Percentiles rank a stretch among this genome's conserved stretches.
Evolutionary conservation across 2,329 filamentous ascomycete species (phyloP).

Genomic region (Pezicula radicicola): DNA sequence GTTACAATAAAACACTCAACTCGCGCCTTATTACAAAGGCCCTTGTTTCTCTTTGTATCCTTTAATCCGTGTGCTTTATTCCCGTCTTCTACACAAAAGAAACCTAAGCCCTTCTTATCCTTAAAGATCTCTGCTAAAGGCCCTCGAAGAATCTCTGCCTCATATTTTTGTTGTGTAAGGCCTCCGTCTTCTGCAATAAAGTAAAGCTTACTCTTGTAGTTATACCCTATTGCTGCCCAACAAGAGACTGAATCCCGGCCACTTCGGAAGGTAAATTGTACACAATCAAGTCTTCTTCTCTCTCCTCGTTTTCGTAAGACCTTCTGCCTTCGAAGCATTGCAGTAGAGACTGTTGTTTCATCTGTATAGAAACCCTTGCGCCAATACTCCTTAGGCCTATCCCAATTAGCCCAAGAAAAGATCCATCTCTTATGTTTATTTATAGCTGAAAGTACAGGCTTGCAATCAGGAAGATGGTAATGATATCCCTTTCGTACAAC

Average conservation of each 20-base stretch:
- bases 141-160: conserved; percentile 8
- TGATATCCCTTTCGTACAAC: conserved; percentile 9
- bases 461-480: conserved; percentile 7
- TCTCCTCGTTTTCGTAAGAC: conserved; percentile 6
- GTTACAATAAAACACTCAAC: too few species aligned
- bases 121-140: too few species aligned
- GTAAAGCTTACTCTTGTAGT: conserved; percentile 8
- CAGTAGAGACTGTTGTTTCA: conserved; percentile 3
- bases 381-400: conserved; percentile 8
- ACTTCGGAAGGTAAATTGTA: conserved; percentile 9
- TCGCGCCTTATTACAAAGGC: too few species aligned
- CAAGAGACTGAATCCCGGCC: conserved; percentile 3
- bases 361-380: background rate
- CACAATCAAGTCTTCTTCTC: conserved; percentile 8
- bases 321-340: conserved; percentile 5
- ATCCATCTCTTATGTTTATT: conserved; percentile 7
- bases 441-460: conserved; percentile 3
- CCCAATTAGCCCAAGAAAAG: conserved; percentile 9
- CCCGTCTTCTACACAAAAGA: too few species aligned
- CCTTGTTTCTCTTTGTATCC: too few species aligned
- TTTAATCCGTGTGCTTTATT: too few species aligned
- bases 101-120: too few species aligned
- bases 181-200: conserved; percentile 3
- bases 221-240: conserved; percentile 12
- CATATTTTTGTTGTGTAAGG: conserved; percentile 14